Base-by-base conservation (phyloP, 2,329 filamentous ascomycete species). In the Madurella mycetomatis region DNA sequence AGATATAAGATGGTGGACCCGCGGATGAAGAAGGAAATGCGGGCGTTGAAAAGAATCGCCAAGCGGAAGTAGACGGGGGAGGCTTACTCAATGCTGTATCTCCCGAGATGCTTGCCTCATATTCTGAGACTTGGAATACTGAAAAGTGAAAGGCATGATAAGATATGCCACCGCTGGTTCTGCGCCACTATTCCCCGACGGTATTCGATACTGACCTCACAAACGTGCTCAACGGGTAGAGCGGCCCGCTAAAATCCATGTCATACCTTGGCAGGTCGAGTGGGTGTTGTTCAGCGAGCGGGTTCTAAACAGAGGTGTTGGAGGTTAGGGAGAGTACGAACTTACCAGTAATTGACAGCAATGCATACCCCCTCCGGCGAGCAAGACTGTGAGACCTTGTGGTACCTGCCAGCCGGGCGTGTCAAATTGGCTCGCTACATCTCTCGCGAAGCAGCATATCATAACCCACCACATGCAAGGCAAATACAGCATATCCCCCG, bases 1-100 rank as follows among this genome's bases (percentile, higher is more conserved):
- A 86, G 90, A 62, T 99, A 99, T 72, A 95, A 95, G 79, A 95
- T 99, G 79, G 92, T 99, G 51, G 92, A 97, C 74, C 77, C 89
- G 13, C 82, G 94, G 63, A 84, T 96, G 84, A 96, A 96, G 84
- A 97, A 96, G 85, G 94, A 97, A 77, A 81, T 94, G 51, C 78
- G 91, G 69, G 91, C 88, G 2, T 80, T 92, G 72, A 96, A 96
- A 83, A 82, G 92, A 65, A 68, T 80, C 56, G 68, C 75, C 25
- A 91, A 95, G 78, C 88, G 85, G 74, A 86, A 82, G 76, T 82
- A 83, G 69, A 71, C 72, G 60, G 60, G 52, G 47, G 57, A 50
- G 45, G 30, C 9, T 18, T 25, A 7, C 25, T 15, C 40, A 7
- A 8, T 41, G 18, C 5, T 17, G 25, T 18, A 39, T 19, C 19